phyloP scores from a whole-genome alignment of 2,329 filamentous ascomycete species.

The Mariannaea sp. region DNA sequence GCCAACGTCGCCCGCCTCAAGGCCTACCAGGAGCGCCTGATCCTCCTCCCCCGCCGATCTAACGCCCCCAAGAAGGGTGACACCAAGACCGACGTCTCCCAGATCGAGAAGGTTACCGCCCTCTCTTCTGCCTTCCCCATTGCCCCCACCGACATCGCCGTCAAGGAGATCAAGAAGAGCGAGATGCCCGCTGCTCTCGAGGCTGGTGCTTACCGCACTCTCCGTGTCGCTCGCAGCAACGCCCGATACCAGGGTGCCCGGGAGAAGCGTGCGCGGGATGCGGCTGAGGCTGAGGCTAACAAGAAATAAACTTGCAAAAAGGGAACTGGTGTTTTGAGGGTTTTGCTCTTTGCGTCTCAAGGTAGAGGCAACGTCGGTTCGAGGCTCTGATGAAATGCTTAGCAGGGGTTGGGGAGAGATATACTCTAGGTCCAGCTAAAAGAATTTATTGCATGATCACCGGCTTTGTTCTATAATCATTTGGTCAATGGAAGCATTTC shows the following conservation, averaged over 20 bases:
- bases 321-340: slow-evolving; percentile 50
- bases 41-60: slow-evolving; percentile 95
- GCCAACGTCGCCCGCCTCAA: slow-evolving; percentile 97
- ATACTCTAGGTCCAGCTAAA: slow-evolving; percentile 50
- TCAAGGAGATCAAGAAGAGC: slow-evolving; percentile 81
- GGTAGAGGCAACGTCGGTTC: slow-evolving; percentile 47
- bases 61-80: slow-evolving; percentile 94
- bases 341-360: slow-evolving; percentile 50
- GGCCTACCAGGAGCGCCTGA: slow-evolving; percentile 94
- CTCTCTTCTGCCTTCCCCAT: slow-evolving; percentile 69
- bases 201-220: slow-evolving; percentile 84
- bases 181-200: slow-evolving; percentile 75
- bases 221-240: slow-evolving; percentile 84
- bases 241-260: slow-evolving; percentile 80
- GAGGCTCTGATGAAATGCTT: slow-evolving; percentile 45
- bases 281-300: slow-evolving; percentile 79
- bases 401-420: slow-evolving; percentile 43
- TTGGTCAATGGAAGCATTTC: slow-evolving; percentile 39
- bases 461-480: slow-evolving; percentile 43
- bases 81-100: slow-evolving; percentile 78
- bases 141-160: slow-evolving; percentile 64
- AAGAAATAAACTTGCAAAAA: slow-evolving; percentile 74
- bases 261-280: slow-evolving; percentile 92
- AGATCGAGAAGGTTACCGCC: slow-evolving; percentile 61
- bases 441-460: slow-evolving; percentile 50